phyloP scores from a whole-genome alignment of 495 filamentous ascomycete species.

The Penicillium riverlandense region DNA sequence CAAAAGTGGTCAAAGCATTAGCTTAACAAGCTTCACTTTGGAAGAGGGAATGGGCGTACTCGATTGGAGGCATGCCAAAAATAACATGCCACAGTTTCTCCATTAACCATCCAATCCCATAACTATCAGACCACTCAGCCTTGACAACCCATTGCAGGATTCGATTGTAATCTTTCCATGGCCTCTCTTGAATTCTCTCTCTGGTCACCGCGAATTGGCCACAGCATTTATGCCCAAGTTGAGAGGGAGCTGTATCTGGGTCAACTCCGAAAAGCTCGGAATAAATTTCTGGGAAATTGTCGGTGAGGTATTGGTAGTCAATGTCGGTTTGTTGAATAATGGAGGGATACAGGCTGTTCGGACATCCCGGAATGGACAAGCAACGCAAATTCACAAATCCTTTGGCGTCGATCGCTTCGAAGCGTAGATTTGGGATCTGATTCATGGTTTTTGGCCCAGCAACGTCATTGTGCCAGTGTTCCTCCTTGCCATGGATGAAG shows the following conservation, averaged over 20 bases:
- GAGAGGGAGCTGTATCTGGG: conserved; percentile 7
- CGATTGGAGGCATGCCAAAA: conserved; percentile 13
- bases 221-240: conserved; percentile 27
- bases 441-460: conserved; percentile 8
- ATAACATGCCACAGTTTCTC: conserved; percentile 19
- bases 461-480: conserved; percentile 20
- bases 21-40: neutral
- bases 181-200: conserved; percentile 16
- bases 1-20: neutral
- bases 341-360: conserved; percentile 4
- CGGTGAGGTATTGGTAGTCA: conserved; percentile 10
- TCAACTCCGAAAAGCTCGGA: conserved; percentile 5
- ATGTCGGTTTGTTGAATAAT: conserved; percentile 2
- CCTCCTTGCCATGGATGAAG: conserved; percentile 12
- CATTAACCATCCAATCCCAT: conserved; percentile 16
- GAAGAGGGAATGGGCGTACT: neutral
- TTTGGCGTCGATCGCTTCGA: conserved; percentile 5
- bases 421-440: conserved; percentile 7
- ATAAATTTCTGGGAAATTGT: conserved; percentile 7
- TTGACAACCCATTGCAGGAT: conserved; percentile 20
- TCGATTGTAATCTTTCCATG: conserved; percentile 16
- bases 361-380: conserved; percentile 7
- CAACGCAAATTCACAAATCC: conserved; percentile 15
- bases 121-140: conserved; percentile 15
- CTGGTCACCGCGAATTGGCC: conserved; percentile 27